Evolutionary conservation across 139 green algal species (phyloP).

Genomic region (Astrephomene gubernaculifera): DNA sequence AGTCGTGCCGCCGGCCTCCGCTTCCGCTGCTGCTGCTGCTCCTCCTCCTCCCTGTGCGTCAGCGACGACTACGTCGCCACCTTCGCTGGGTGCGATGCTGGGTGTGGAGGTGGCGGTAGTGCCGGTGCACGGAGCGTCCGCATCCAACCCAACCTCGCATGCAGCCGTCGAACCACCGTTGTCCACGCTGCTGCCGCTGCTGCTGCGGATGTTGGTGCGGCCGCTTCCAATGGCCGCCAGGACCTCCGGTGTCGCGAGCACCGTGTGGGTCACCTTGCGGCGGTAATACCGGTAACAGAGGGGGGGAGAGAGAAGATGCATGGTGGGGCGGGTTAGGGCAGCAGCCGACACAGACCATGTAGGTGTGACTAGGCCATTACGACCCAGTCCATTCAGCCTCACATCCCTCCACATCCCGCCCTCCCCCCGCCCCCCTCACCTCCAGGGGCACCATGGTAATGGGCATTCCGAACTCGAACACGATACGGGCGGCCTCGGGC

Average conservation of each 20-base stretch:
- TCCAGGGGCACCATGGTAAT: slow-evolving; percentile 96
- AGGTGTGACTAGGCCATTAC: too few relatives aligned
- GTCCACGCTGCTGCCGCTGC: background rate
- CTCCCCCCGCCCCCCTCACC: slow-evolving; percentile 47
- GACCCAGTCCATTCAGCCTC: background rate
- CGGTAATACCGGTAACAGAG: too few relatives aligned
- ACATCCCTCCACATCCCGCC: background rate
- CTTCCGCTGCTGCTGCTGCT: too few relatives aligned
- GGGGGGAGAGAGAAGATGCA: too few relatives aligned
- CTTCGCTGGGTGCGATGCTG: too few relatives aligned
- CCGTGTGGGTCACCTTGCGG: slow-evolving; percentile 93
- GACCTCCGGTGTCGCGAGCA: slow-evolving; percentile 81
- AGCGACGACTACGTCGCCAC: too few relatives aligned
- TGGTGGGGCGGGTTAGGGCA: too few relatives aligned
- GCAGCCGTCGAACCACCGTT: background rate
- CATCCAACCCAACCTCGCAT: background rate
- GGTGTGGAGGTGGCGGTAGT: too few relatives aligned
- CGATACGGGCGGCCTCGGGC: slow-evolving; percentile 88
- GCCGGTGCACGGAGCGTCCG: too few relatives aligned
- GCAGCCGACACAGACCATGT: too few relatives aligned
- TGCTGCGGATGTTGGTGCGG: background rate
- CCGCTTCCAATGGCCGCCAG: slow-evolving; percentile 50
- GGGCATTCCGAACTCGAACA: slow-evolving; percentile 82
- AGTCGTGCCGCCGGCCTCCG: background rate
- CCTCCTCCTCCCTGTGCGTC: too few relatives aligned